Evolutionary conservation across 139 green algal genomes (phyloP).

Genomic region (Tetraselmis striata): DNA sequence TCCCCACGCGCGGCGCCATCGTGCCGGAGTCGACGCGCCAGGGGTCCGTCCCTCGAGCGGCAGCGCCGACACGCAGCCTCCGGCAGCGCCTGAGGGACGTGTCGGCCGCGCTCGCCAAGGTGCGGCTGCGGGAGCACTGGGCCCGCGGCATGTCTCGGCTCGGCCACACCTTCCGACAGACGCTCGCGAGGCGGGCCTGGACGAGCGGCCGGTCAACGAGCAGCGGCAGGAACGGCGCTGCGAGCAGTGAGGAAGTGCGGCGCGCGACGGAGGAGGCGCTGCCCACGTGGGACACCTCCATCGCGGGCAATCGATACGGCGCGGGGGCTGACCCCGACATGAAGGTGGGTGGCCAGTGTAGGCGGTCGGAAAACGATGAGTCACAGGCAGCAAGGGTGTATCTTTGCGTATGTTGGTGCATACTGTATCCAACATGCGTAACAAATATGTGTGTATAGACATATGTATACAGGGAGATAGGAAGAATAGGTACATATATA

Average conservation of each 20-base stretch:
- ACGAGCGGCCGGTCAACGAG: no score
- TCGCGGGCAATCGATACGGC: background rate
- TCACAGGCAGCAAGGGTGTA: no score
- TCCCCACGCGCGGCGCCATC: background rate
- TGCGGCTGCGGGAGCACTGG: background rate
- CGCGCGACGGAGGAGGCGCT: background rate
- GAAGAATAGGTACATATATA: no score
- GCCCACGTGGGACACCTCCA: background rate
- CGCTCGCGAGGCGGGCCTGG: background rate
- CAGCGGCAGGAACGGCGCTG: background rate
- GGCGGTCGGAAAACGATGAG: no score
- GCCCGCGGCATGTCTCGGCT: background rate
- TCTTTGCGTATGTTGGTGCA: no score
- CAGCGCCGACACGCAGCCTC: background rate
- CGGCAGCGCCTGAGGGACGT: background rate
- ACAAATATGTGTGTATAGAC: no score
- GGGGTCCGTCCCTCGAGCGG: no score
- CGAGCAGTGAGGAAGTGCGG: background rate
- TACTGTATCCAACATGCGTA: no score
- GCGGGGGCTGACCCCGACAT: background rate
- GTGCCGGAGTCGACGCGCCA: background rate
- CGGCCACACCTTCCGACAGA: background rate
- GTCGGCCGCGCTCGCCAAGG: background rate
- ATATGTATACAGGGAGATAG: no score
- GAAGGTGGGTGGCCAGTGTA: no score